Conservation (phyloP, 768 basidiomycete genomes). For the Rhodotorula diobovata region DNA sequence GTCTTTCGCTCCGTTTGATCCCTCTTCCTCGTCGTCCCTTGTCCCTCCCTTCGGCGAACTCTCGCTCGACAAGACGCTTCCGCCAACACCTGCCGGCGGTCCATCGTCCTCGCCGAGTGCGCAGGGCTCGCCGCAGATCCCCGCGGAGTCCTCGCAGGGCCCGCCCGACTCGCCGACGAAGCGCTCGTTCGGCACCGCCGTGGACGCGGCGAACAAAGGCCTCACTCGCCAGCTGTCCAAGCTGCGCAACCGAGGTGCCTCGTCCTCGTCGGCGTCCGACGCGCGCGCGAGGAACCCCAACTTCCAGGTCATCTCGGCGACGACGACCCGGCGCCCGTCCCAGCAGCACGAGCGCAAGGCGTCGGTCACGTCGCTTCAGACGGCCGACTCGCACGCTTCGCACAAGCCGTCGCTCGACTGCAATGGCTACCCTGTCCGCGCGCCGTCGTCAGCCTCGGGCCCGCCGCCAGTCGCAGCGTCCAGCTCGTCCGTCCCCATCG, state of each 20-base stretch:
- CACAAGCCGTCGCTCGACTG: not conserved
- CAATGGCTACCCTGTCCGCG: not conserved
- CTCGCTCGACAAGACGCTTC: constrained; percentile 34
- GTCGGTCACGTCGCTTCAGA: constrained; percentile 9
- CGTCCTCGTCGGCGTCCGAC: not conserved
- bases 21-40: not conserved
- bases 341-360: not conserved
- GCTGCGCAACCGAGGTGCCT: constrained; percentile 12
- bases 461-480: not conserved
- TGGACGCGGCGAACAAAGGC: not conserved
- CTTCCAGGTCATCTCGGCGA: constrained; percentile 31
- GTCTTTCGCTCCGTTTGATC: not conserved
- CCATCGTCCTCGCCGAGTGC: not conserved
- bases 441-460: too few relatives aligned
- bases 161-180: not conserved
- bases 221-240: constrained; percentile 10
- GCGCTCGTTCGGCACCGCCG: not conserved
- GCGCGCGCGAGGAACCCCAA: not conserved
- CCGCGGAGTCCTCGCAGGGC: not conserved
- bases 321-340: constrained; percentile 16
- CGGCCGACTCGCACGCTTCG: constrained; percentile 6
- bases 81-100: constrained; percentile 24
- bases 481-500: constrained; percentile 6
- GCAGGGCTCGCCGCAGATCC: not conserved
- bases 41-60: not conserved